A percentile compares a stretch with the other conserved stretches of the same genome.
phyloP scores from a whole-genome alignment of 306 rosid genomes.

The Quillaja saponaria region DNA sequence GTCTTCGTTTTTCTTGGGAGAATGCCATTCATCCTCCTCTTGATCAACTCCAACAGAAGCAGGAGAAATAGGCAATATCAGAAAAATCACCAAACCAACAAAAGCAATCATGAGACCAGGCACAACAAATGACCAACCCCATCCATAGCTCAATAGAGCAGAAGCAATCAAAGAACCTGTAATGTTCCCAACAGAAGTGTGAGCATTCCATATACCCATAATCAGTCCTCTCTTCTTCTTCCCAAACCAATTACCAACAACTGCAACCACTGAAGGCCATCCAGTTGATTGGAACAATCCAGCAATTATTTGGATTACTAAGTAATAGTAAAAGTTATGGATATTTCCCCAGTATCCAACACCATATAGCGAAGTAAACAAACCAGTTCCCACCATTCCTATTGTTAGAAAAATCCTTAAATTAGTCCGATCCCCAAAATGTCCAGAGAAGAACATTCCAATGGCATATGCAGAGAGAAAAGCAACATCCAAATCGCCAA shows the following conservation, averaged over 20 bases:
- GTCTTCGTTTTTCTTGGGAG: conserved; percentile 59
- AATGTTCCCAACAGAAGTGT: conserved; percentile 92
- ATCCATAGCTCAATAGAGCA: conserved; percentile 77
- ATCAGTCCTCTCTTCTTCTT: conserved; percentile 94
- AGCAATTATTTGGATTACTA: conserved; percentile 75
- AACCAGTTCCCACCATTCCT: conserved; percentile 93
- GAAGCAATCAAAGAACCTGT: conserved; percentile 88
- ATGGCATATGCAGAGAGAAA: conserved; percentile 82
- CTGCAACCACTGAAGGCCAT: conserved; percentile 98
- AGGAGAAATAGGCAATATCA: conserved; percentile 71
- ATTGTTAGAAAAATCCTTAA: conserved; percentile 77
- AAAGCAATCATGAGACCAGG: conserved; percentile 71
- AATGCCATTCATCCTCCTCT: conserved; percentile 55
- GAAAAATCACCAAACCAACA: conserved; percentile 64
- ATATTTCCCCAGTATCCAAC: conserved; percentile 80
- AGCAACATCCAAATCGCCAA: conserved; percentile 90
- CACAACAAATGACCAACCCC: conserved; percentile 96
- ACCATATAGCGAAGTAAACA: conserved; percentile 81
- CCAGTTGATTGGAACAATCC: conserved; percentile 97
- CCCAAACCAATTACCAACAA: conserved; percentile 95
- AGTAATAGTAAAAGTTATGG: conserved; percentile 73
- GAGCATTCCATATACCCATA: conserved; percentile 99
- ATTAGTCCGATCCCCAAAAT: conserved; percentile 75
- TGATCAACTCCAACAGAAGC: conserved; percentile 58
- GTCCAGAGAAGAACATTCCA: conserved; percentile 98